These are phyloP conservation scores for Beauveria sp. DNA, from an alignment of 2,329 filamentous ascomycete species.

Conservation along the genomic window DNA sequence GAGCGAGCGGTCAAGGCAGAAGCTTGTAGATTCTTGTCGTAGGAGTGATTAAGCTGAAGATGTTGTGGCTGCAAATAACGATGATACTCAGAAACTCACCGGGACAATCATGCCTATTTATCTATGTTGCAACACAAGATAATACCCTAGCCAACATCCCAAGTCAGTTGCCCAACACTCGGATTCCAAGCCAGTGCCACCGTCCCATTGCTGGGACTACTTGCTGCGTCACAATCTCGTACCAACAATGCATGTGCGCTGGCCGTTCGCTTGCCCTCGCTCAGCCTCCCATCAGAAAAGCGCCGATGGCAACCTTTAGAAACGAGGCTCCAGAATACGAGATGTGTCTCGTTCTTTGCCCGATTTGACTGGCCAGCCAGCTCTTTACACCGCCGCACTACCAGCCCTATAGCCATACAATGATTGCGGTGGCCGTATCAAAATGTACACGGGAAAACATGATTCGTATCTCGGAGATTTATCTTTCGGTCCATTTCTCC, in stretches of 20 bases:
- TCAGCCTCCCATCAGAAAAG: background rate
- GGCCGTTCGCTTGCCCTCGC: background rate
- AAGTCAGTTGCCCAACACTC: background rate
- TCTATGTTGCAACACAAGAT: background rate
- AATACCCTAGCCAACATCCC: background rate
- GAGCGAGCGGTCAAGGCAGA: background rate
- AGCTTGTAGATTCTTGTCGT: background rate
- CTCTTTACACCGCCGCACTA: background rate
- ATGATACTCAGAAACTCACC: background rate
- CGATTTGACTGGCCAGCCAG: background rate
- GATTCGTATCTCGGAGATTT: background rate
- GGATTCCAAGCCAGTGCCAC: background rate
- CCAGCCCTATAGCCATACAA: background rate
- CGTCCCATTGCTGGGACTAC: background rate
- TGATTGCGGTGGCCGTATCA: too few species aligned
- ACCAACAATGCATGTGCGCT: background rate
- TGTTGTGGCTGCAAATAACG: background rate
- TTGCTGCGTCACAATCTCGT: conserved; percentile 2
- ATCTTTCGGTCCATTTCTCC: background rate
- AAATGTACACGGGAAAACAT: background rate
- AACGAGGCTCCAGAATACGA: background rate
- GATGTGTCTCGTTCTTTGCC: background rate
- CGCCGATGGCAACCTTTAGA: background rate
- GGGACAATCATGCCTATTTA: background rate
- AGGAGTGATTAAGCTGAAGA: background rate